Evolutionary conservation across 768 basidiomycete genomes (phyloP), one percentile per base, ranked within the genome.

Genomic region (Exidia glandulosa): DNA sequence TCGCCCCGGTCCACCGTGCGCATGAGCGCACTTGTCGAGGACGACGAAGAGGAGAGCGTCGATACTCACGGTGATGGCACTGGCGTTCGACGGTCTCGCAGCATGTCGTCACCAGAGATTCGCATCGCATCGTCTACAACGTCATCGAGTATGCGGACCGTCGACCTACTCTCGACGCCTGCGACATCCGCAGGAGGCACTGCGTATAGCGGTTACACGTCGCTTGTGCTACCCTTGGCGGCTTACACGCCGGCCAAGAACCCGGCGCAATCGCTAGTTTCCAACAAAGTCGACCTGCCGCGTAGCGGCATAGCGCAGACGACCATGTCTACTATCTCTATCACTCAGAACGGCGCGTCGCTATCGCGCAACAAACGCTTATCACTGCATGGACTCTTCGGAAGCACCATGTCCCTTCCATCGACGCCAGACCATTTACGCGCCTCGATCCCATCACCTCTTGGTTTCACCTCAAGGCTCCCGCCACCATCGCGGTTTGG

Each of bases 261-360:
- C 58, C 72, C 73, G 1, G 57, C 63, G 41, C 67, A 68, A 50
- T 45, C 41, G 23, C 9, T 61, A 2, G 79, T 61, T 34, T 59
- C 56, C 79, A 58, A 84, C 2, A 80, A 77, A 55, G 72, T 93
- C 16, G 90, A 95, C 71, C 74, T 92, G 47, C 85, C 88, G 2
- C 78, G 79, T 12, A 80, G 84, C 19, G 90, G 92, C 3, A 74
- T 90, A 12, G 92, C 91, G 6, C 88, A 90, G 68, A 86, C 85
- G 5, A 91, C 88, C 3, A 94, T 96, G 92, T 87, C 88, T 16
- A 90, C 84, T 57, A 83, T 95, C 47, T 61, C 66, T n/a, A 64
- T 69, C 50, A 61, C 62, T 19, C 62, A 59, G 32, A 58, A 61
- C 31, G 67, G 34, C 60, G 56, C 30, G 54, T 36, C 36, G 10